Evolutionary conservation across 805 yeast species (phyloP), one percentile per base, ranked within the genome.

Genomic region (Monosporozyma solicola): DNA sequence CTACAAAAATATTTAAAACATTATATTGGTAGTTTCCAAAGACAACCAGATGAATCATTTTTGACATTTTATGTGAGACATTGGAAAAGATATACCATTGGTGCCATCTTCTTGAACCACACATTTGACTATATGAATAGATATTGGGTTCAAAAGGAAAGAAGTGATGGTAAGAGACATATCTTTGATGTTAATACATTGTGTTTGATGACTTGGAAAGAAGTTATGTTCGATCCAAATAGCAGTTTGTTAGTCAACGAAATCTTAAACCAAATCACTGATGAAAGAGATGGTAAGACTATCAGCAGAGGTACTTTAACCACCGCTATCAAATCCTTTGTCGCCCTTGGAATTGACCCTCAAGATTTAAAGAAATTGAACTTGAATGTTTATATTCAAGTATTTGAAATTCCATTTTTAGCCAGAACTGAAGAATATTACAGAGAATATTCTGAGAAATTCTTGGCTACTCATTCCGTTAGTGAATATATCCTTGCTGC

Each of bases 81-180:
- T 58, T 95, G 98, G 97, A 82, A 83, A 57, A 79, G 98, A 55
- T 94, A 79, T 67, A 82, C 95, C 24, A 82, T 88, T 51, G 98
- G 98, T 29, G 95, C 98, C 1, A 86, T 90, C 15, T 87, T 88
- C 69, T 72, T 94, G 67, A 90, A 89, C 68, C 94, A 95, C 66
- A 91, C 95, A 5, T 87, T 94, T 63, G 97, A 92, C 67, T 94
- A 94, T 70, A 83, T 94, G 80, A 94, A 94, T 70, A 80, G 98
- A 56, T 94, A 92, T 71, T 94, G 99, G 99, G 97, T 95, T 46
- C 87, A 86, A 61, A 91, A 95, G 64, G 98, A 92, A 70, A 79
- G 98, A 64, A 85, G 89, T 45, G 97, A 92, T 66, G 97, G 97
- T 16, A 81, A 88, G 62, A 79, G 90, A 57, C 90, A 88, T 63